phyloP scores from a whole-genome alignment of 1,139 yeast genomes.

The Casaregolazyma suthepensis region DNA sequence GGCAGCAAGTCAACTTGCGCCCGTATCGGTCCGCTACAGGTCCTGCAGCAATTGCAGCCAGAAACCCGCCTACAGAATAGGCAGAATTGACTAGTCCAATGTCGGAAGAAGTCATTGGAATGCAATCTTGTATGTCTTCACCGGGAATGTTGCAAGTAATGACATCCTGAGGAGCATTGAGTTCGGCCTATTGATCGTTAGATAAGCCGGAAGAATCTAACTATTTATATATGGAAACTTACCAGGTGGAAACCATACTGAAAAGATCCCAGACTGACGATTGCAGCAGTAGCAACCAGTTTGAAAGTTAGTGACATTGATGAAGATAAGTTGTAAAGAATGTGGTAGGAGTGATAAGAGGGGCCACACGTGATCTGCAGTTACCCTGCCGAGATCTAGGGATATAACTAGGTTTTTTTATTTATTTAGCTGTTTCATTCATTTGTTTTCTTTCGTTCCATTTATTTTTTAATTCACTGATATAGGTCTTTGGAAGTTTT shows the following conservation, averaged over 20 bases:
- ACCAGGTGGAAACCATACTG: slow-evolving; percentile 84
- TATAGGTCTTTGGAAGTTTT: no score
- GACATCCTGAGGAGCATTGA: slow-evolving; percentile 73
- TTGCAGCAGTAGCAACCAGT: slow-evolving; percentile 16
- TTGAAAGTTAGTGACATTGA: neutral
- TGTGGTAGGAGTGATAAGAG: neutral
- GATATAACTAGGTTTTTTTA: no score
- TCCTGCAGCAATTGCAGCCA: slow-evolving; percentile 74
- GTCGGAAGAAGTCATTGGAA: slow-evolving; percentile 56
- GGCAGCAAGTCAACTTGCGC: slow-evolving; percentile 49
- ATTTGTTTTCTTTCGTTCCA: no score
- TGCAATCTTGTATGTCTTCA: slow-evolving; percentile 40
- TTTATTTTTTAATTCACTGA: no score
- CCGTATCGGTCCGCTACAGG: slow-evolving; percentile 63
- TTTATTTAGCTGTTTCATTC: no score
- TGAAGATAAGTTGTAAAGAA: neutral
- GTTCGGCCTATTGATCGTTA: slow-evolving; percentile 46
- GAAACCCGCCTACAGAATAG: slow-evolving; percentile 79
- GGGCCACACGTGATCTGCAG: neutral
- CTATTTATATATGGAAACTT: slow-evolving; percentile 11
- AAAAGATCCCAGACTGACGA: slow-evolving; percentile 55
- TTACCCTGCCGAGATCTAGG: no score
- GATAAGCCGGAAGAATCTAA: neutral
- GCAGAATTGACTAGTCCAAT: slow-evolving; percentile 79
- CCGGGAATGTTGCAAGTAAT: slow-evolving; percentile 45